These are phyloP conservation scores for Lepiota subincarnata DNA, from an alignment of 768 basidiomycete genomes.

Conservation along the genomic window DNA sequence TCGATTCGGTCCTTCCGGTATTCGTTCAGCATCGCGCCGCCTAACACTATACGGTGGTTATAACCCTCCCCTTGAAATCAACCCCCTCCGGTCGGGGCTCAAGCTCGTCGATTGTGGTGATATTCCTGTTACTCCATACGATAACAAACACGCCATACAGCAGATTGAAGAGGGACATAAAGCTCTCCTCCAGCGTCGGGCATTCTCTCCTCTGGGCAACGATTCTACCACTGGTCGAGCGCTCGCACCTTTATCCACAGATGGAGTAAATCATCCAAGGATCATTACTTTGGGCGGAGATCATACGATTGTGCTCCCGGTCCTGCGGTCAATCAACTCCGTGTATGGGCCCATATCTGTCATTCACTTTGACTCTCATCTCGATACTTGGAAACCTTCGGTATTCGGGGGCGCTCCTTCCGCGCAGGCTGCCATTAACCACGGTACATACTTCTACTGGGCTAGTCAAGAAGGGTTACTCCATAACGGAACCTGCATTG, in stretches of 20 bases:
- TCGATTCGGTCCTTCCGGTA: conserved; percentile 73
- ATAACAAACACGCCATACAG: conserved; percentile 67
- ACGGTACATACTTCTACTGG: conserved; percentile 90
- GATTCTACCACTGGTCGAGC: conserved; percentile 55
- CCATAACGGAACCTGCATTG: conserved; percentile 12
- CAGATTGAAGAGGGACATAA: conserved; percentile 76
- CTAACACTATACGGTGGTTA: conserved; percentile 75
- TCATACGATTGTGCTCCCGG: conserved; percentile 70
- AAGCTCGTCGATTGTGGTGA: conserved; percentile 76
- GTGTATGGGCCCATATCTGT: conserved; percentile 79
- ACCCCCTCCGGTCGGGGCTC: conserved; percentile 67
- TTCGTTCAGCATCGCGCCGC: conserved; percentile 74
- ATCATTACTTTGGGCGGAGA: conserved; percentile 85
- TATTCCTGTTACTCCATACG: conserved; percentile 75
- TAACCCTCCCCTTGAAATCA: conserved; percentile 68
- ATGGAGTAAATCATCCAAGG: conserved; percentile 29
- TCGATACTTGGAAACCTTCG: conserved; percentile 60
- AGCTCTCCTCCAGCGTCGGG: conserved; percentile 57
- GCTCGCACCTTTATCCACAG: conserved; percentile 55
- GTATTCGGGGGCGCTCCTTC: conserved; percentile 72
- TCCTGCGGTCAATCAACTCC: conserved; percentile 66
- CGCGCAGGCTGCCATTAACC: conserved; percentile 64
- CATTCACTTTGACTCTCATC: conserved; percentile 86
- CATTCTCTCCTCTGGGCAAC: conserved; percentile 60
- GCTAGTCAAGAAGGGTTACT: conserved; percentile 81